A percentile compares a stretch with the other conserved stretches of the same genome.
Conservation (phyloP, 306 rosid species). For the Adenanthera pavonina region DNA sequence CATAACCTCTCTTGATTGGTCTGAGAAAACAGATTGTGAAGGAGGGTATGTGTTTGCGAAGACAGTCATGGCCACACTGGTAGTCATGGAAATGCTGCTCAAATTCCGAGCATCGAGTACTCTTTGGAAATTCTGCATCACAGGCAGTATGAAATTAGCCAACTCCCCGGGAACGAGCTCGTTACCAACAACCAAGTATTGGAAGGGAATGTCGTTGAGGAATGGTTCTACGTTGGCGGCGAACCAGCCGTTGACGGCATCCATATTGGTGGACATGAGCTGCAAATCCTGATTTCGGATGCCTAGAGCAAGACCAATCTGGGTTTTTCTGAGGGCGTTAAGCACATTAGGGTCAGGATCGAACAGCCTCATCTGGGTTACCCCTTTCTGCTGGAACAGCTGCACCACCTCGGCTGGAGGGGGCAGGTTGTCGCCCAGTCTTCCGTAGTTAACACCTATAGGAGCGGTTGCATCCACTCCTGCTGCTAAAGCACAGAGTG, state of each 20-base stretch:
- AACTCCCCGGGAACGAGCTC: background rate
- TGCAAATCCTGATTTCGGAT: background rate
- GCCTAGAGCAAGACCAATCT: background rate
- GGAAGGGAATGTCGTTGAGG: background rate
- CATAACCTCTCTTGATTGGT: background rate
- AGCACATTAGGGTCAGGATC: background rate
- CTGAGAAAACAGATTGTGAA: background rate
- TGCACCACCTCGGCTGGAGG: background rate
- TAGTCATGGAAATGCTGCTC: background rate
- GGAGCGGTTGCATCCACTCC: background rate
- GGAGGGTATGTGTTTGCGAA: background rate
- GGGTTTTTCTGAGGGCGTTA: background rate
- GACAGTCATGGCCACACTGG: background rate
- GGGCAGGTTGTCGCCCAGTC: background rate
- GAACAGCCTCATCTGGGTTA: slow-evolving; percentile 1
- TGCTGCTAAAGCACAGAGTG: background rate
- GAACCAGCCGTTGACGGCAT: background rate
- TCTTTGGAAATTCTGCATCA: background rate
- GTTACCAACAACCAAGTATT: background rate
- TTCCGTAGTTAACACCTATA: background rate
- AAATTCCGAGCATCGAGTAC: background rate
- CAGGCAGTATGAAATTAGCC: background rate
- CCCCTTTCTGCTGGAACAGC: background rate
- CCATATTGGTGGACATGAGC: background rate
- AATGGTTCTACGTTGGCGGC: background rate